phyloP scores from a whole-genome alignment of 805 yeast genomes.

The Candida gorgasii region DNA sequence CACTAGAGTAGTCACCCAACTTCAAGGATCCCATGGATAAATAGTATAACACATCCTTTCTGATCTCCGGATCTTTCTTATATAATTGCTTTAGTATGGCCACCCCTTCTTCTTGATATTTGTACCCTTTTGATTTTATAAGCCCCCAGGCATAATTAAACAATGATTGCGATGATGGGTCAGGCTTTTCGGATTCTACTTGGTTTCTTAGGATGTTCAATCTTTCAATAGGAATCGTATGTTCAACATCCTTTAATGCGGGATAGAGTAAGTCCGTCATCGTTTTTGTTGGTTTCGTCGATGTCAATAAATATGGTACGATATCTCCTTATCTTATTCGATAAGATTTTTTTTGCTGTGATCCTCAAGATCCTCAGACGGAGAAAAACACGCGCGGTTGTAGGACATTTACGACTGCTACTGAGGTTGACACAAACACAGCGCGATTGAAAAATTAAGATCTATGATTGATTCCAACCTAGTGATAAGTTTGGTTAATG shows the following conservation, averaged over 20 bases:
- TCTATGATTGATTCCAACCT: neutral
- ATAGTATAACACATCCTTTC: conserved; percentile 89
- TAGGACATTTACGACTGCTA: too few species aligned
- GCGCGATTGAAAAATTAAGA: neutral
- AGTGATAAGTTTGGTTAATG: conserved; percentile 10
- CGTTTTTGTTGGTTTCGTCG: too few species aligned
- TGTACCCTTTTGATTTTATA: conserved; percentile 63
- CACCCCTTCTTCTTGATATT: conserved; percentile 78
- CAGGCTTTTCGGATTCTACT: conserved; percentile 77
- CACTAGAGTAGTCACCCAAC: conserved; percentile 81
- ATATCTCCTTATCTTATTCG: neutral
- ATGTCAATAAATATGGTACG: too few species aligned
- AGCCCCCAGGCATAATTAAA: conserved; percentile 98
- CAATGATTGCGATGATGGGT: conserved; percentile 76
- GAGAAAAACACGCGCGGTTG: too few species aligned
- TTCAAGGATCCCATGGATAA: conserved; percentile 85
- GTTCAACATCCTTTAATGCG: conserved; percentile 42
- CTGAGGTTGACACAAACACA: too few species aligned
- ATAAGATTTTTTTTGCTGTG: conserved; percentile 2
- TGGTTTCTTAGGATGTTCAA: conserved; percentile 74
- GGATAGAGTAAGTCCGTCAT: conserved; percentile 26
- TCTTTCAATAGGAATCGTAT: conserved; percentile 71
- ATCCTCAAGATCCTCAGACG: too few species aligned
- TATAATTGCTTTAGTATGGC: conserved; percentile 68
- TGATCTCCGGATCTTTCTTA: conserved; percentile 74